A percentile compares a stretch with the other conserved stretches of the same genome.
These are phyloP conservation scores for Capronia coronata DNA, from an alignment of 2,329 filamentous ascomycete genomes.

Conservation along the genomic window DNA sequence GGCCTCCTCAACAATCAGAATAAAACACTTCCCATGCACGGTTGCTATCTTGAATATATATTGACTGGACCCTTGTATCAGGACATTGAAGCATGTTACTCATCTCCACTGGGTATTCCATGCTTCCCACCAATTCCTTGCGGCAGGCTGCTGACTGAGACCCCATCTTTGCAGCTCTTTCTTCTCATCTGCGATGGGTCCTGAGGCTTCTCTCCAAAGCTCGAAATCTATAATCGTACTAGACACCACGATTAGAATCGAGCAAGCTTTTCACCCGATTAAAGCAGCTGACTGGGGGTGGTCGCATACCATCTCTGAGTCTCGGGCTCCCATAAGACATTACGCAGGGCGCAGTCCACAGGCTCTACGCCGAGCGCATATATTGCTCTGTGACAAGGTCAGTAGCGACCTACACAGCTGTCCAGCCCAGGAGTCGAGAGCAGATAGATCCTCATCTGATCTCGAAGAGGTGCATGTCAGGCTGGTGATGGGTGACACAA, in stretches of 20 bases:
- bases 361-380: slow-evolving; percentile 25
- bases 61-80: no score
- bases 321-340: slow-evolving; percentile 24
- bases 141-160: slow-evolving; percentile 16
- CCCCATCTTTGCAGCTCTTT: slow-evolving; percentile 27
- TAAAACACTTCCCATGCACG: no score
- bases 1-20: no score
- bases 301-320: slow-evolving; percentile 16
- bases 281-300: not conserved
- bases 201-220: slow-evolving; percentile 21
- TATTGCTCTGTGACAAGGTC: slow-evolving; percentile 11
- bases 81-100: no score
- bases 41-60: no score
- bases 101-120: slow-evolving; percentile 15
- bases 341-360: slow-evolving; percentile 25
- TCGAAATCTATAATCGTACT: slow-evolving; percentile 27
- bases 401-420: not conserved
- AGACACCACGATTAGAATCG: not conserved
- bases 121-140: slow-evolving; percentile 22
- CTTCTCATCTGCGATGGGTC: slow-evolving; percentile 15
- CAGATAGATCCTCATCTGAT: no score
- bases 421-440: not conserved
- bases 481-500: no score
- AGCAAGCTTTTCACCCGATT: not conserved
- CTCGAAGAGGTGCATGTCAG: no score